A percentile compares a stretch with the other conserved stretches of the same genome.
phyloP scores from a whole-genome alignment of 2,329 filamentous ascomycete species.

The Torrubiella hemipterigena region DNA sequence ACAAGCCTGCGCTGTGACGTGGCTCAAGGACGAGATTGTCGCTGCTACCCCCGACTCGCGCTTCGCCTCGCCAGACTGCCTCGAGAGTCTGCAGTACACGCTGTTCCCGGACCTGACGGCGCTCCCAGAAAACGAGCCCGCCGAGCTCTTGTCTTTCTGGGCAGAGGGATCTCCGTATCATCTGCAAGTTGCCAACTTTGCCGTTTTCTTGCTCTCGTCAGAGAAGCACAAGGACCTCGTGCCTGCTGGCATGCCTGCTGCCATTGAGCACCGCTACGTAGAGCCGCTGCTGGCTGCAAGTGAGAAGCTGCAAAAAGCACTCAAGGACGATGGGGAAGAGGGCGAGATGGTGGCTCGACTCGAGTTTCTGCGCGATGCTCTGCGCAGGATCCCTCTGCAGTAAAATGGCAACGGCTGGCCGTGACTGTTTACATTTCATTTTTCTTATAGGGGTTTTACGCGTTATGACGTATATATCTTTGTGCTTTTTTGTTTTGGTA shows the following conservation, averaged over 20 bases:
- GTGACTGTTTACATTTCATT: no score
- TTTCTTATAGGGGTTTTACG: no score
- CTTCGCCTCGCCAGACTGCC: slow-evolving; percentile 41
- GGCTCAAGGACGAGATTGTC: slow-evolving; percentile 52
- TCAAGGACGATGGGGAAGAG: slow-evolving; percentile 18
- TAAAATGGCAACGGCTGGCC: no score
- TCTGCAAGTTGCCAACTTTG: slow-evolving; percentile 49
- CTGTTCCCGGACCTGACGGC: slow-evolving; percentile 46
- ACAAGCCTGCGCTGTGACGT: slow-evolving; percentile 50
- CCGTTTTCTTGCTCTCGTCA: slow-evolving; percentile 40
- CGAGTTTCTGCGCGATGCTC: slow-evolving; percentile 26
- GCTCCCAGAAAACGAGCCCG: slow-evolving; percentile 27
- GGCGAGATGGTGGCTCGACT: slow-evolving; percentile 22
- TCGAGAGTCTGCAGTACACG: slow-evolving; percentile 48
- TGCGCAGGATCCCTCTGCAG: slow-evolving; percentile 28
- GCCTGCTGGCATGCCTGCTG: slow-evolving; percentile 42
- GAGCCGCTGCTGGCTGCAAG: slow-evolving; percentile 37
- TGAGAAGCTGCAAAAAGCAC: slow-evolving; percentile 19
- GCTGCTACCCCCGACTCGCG: slow-evolving; percentile 22
- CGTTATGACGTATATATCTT: no score
- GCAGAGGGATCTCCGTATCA: slow-evolving; percentile 39
- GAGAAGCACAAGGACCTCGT: slow-evolving; percentile 33
- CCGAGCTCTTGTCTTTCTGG: slow-evolving; percentile 39
- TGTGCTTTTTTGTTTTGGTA: neutral
- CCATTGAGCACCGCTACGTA: slow-evolving; percentile 46